These are phyloP conservation scores for Sanghuangporus sanghuang DNA, from an alignment of 1,284 basidiomycete species.

Conservation along the genomic window DNA sequence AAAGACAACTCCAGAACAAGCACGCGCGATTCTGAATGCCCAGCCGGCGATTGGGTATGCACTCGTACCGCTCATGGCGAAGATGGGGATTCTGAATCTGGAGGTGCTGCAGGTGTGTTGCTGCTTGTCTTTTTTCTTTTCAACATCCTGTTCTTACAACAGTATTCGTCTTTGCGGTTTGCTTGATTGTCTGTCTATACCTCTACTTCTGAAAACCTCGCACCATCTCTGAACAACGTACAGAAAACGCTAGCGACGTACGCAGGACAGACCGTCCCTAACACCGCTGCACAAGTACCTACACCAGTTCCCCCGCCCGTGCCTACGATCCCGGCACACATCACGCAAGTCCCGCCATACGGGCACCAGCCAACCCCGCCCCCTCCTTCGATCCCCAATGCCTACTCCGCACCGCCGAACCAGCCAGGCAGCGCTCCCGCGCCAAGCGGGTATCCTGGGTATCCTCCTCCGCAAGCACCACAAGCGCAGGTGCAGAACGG, in stretches of 20 bases:
- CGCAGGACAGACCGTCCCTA: background rate
- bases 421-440: background rate
- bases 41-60: constrained; percentile 74
- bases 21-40: constrained; percentile 58
- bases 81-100: constrained; percentile 64
- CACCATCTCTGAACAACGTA: background rate
- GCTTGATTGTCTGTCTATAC: background rate
- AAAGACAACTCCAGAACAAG: constrained; percentile 70
- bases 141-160: background rate
- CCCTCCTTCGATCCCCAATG: background rate
- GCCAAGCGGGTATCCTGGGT: background rate
- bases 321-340: constrained; percentile 3
- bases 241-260: constrained; percentile 10
- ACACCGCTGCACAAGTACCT: background rate
- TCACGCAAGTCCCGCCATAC: background rate
- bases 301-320: background rate
- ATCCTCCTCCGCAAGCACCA: background rate
- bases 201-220: background rate
- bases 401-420: background rate
- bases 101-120: constrained; percentile 62
- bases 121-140: background rate
- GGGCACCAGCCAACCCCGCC: constrained; percentile 8
- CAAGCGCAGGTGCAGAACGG: background rate
- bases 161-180: background rate
- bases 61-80: constrained; percentile 68